Evolutionary conservation across 2,329 filamentous ascomycete species (phyloP), one percentile per base, ranked within the genome.

Genomic region (Calonectria pseudoturangicola): DNA sequence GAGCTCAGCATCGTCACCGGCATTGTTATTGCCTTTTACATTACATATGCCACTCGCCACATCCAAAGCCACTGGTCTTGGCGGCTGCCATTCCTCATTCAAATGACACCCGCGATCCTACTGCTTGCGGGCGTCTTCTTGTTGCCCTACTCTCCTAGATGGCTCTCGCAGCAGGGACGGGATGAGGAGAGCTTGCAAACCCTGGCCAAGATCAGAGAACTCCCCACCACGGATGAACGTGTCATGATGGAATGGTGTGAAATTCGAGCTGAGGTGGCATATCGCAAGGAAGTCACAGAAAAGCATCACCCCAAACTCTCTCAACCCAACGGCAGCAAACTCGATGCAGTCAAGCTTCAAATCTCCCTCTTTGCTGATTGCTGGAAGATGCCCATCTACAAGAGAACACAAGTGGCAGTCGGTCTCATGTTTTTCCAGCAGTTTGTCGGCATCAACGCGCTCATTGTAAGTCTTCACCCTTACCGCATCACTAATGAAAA

Each of bases 231-330:
- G 8, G 45, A 48, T n/a, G 45, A 48, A 4, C 45, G 45, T 25
- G 45, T 48, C n/a, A 48, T 48, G 45, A 48, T 48, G 45, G 45
- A 48, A 48, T 48, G 45, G 45, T 48, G 45, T 13, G 45, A 48
- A 13, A 48, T 48, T 13, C n/a, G 45, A 10, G 45, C 45, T 10
- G 45, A 48, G 9, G 45, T 48, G 21, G 45, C 45, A 9, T 48
- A 48, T 48, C 45, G 45, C n/a, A 48, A 48, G 45, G 45, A 48
- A 21, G 45, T 48, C 8, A 48, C 45, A 13, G 45, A 25, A 25
- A n/a, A 21, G 25, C n/a, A 48, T 10, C 45, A 48, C 45, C 45
- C 45, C 45, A 12, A 48, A 7, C 45, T 48, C 25, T 21, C 45
- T 3, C 45, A 48, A 13, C 45, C 45, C 5, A 13, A 48, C 45